Evolutionary conservation across 2,329 filamentous ascomycete genomes (phyloP).

Genomic region (Neopestalotiopsis clavispora): DNA sequence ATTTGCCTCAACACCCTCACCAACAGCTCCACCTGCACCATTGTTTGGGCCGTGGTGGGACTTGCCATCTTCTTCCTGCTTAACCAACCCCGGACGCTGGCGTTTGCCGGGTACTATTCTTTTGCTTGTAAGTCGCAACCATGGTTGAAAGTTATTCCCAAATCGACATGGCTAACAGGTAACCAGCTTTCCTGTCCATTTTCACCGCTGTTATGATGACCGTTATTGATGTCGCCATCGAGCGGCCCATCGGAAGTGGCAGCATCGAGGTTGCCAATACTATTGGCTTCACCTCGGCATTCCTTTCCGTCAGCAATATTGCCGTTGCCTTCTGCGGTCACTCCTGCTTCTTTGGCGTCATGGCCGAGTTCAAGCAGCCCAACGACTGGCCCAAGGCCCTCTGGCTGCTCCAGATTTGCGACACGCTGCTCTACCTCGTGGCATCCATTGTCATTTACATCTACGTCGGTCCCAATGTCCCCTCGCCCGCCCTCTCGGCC

Average conservation of each 20-base stretch:
- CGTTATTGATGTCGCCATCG: slow-evolving; percentile 64
- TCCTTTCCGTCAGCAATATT: slow-evolving; percentile 66
- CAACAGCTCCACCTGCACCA: slow-evolving; percentile 63
- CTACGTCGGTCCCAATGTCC: slow-evolving; percentile 65
- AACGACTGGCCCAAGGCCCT: slow-evolving; percentile 59
- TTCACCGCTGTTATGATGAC: slow-evolving; percentile 65
- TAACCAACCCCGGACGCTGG: slow-evolving; percentile 66
- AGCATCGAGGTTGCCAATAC: slow-evolving; percentile 39
- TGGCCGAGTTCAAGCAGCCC: slow-evolving; percentile 67
- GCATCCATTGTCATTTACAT: slow-evolving; percentile 71
- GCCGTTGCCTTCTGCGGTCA: slow-evolving; percentile 70
- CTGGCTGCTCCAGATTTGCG: slow-evolving; percentile 56
- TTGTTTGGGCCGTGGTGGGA: slow-evolving; percentile 67
- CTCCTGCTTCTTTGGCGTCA: slow-evolving; percentile 71
- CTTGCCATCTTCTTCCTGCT: slow-evolving; percentile 61
- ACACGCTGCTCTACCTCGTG: slow-evolving; percentile 67
- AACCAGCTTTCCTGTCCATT: slow-evolving; percentile 61
- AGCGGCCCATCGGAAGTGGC: slow-evolving; percentile 40
- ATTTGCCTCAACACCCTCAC: slow-evolving; percentile 71
- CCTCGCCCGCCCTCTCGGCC: slow-evolving; percentile 69
- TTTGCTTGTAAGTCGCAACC: slow-evolving; percentile 48
- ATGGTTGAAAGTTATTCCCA: neutral
- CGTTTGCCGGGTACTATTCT: slow-evolving; percentile 66
- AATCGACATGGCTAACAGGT: neutral
- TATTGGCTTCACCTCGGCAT: slow-evolving; percentile 55